phyloP scores from a whole-genome alignment of 2,329 filamentous ascomycete genomes.

The Xylaria polymorpha region DNA sequence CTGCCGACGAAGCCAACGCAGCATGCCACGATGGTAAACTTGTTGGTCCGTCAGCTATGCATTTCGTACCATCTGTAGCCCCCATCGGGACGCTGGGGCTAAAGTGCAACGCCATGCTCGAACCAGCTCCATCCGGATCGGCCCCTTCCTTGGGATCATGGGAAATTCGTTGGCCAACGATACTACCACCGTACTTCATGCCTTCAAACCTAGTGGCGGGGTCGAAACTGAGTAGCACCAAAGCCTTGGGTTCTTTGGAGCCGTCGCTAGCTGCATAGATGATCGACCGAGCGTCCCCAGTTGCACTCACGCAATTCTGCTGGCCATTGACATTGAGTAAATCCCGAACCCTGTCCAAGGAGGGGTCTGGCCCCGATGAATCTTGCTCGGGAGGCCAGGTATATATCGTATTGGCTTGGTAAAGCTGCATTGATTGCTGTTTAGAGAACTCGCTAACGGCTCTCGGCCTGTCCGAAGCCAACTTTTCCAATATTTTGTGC shows the following conservation, averaged over 20 bases:
- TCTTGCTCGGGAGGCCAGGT: slow-evolving; percentile 45
- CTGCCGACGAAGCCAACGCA: slow-evolving; percentile 10
- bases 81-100: slow-evolving; percentile 26
- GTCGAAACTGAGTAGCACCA: slow-evolving; percentile 49
- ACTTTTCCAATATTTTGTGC: not conserved
- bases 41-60: not conserved
- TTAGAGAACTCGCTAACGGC: slow-evolving; percentile 4
- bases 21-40: slow-evolving; percentile 10
- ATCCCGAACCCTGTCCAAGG: slow-evolving; percentile 38
- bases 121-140: not conserved
- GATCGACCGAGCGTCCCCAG: slow-evolving; percentile 46
- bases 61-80: slow-evolving; percentile 9
- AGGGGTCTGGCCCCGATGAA: slow-evolving; percentile 20
- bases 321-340: slow-evolving; percentile 43
- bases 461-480: not conserved
- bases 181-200: slow-evolving; percentile 40
- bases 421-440: slow-evolving; percentile 28
- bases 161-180: slow-evolving; percentile 38
- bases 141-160: slow-evolving; percentile 13
- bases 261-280: slow-evolving; percentile 45
- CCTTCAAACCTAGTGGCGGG: slow-evolving; percentile 43
- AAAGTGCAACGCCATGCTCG: slow-evolving; percentile 19
- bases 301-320: slow-evolving; percentile 39
- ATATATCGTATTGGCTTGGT: slow-evolving; percentile 42
- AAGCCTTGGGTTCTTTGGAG: slow-evolving; percentile 37